Percentiles rank a stretch among this genome's conserved stretches.
These are phyloP conservation scores for Sporothrix inflata DNA, from an alignment of 2,329 filamentous ascomycete species.

Conservation along the genomic window DNA sequence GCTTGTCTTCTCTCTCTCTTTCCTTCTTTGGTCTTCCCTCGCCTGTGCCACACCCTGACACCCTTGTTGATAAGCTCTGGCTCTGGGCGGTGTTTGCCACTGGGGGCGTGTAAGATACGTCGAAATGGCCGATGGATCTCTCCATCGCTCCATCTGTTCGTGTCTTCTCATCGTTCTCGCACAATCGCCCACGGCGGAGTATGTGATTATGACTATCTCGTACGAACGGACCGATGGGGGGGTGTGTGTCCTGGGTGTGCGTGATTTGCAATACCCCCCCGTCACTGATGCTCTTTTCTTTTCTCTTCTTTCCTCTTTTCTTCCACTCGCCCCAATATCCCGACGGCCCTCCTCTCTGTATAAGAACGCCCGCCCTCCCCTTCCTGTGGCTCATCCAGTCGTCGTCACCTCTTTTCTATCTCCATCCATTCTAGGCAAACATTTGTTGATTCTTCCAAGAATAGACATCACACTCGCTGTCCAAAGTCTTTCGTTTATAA, in stretches of 20 bases:
- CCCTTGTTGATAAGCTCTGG: slow-evolving; percentile 22
- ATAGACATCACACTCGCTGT: slow-evolving; percentile 26
- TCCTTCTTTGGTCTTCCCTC: slow-evolving; percentile 2
- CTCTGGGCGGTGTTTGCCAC: too few relatives aligned
- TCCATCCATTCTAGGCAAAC: slow-evolving; percentile 11
- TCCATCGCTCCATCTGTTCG: not conserved
- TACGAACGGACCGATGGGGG: not conserved
- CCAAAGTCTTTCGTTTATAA: slow-evolving; percentile 29
- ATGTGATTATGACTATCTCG: not conserved
- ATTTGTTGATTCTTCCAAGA: too few relatives aligned
- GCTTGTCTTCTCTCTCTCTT: not conserved
- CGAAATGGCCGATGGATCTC: not conserved
- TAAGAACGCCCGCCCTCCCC: slow-evolving; percentile 8
- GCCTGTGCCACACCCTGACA: not conserved
- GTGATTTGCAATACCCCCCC: slow-evolving; percentile 18
- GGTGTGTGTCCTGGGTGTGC: not conserved
- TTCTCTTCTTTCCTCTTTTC: not conserved
- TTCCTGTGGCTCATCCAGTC: slow-evolving; percentile 9
- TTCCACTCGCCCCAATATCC: too few relatives aligned
- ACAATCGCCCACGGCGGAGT: not conserved
- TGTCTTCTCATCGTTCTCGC: not conserved
- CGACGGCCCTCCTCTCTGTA: slow-evolving; percentile 16
- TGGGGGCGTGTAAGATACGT: slow-evolving; percentile 15
- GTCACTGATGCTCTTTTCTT: not conserved
- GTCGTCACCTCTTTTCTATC: slow-evolving; percentile 2